A percentile compares a stretch with the other conserved stretches of the same genome.
phyloP scores from a whole-genome alignment of 352 stramenopile genomes.

The Phytopythium oedochilum region DNA sequence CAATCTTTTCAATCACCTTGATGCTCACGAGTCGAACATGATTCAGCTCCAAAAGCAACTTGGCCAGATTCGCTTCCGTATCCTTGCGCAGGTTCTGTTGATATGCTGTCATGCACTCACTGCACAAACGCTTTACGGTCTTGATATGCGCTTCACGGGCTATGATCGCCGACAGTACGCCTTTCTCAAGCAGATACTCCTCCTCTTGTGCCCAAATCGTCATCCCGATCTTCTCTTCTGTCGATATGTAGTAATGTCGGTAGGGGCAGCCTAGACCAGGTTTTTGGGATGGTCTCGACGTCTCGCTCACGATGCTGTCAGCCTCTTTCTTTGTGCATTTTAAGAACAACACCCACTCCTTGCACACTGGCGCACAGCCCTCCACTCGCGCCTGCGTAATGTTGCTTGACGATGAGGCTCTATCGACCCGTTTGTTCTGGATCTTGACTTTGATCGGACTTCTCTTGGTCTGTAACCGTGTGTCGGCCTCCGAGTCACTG shows the following conservation, averaged over 20 bases:
- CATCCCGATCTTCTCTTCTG: conserved; percentile 55
- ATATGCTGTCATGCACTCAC: conserved; percentile 60
- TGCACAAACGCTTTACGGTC: conserved; percentile 22
- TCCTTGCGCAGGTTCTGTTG: conserved; percentile 56
- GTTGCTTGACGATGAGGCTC: conserved; percentile 8
- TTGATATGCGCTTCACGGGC: conserved; percentile 55
- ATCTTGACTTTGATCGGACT: background rate
- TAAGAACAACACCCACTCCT: conserved; percentile 71
- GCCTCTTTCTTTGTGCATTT: conserved; percentile 31
- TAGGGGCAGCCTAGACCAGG: conserved; percentile 53
- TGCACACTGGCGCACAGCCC: conserved; percentile 41
- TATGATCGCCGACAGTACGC: conserved; percentile 49
- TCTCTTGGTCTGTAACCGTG: background rate
- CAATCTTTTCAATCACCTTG: conserved; percentile 63
- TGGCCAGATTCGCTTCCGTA: conserved; percentile 23
- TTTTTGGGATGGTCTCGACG: conserved; percentile 8
- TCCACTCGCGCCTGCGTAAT: conserved; percentile 35
- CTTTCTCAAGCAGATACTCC: conserved; percentile 65
- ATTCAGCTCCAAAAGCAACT: conserved; percentile 48
- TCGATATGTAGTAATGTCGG: conserved; percentile 73
- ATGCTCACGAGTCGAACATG: conserved; percentile 58
- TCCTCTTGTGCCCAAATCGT: conserved; percentile 50
- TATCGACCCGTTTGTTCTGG: background rate
- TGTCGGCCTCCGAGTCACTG: background rate
- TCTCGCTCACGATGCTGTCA: background rate